phyloP scores from a whole-genome alignment of 108 stramenopile genomes.

The Discostella pseudostelligera region DNA sequence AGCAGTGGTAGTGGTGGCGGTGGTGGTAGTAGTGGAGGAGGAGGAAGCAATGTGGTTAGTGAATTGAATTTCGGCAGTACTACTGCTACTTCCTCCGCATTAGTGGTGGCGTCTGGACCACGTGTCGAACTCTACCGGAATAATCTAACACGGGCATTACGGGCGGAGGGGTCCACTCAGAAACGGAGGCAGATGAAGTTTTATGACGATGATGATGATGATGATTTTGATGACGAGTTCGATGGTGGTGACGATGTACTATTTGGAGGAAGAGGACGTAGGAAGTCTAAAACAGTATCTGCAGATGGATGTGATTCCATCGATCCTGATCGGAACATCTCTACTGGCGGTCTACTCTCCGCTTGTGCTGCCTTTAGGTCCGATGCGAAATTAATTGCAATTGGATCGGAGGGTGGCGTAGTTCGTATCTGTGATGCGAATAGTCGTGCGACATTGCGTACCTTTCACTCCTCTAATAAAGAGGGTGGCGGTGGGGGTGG shows the following conservation, averaged over 20 bases:
- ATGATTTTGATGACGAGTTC: slow-evolving; percentile 14
- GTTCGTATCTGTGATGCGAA: slow-evolving; percentile 72
- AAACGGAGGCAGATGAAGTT: background rate
- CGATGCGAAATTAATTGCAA: slow-evolving; percentile 75
- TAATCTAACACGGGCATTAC: slow-evolving; percentile 48
- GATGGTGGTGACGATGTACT: background rate
- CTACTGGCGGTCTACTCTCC: slow-evolving; percentile 69
- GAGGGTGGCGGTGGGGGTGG: background rate
- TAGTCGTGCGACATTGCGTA: slow-evolving; percentile 64
- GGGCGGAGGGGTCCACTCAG: slow-evolving; percentile 16
- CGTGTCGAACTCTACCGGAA: too few relatives aligned
- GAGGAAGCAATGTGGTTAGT: slow-evolving; percentile 2
- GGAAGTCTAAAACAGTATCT: slow-evolving; percentile 4
- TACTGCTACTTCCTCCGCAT: too few relatives aligned
- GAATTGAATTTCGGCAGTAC: too few relatives aligned
- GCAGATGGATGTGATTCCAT: slow-evolving; percentile 18
- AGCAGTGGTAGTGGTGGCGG: too few relatives aligned
- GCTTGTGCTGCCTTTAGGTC: slow-evolving; percentile 57
- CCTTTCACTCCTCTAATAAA: slow-evolving; percentile 38
- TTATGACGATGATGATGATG: background rate
- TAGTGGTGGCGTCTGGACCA: too few relatives aligned
- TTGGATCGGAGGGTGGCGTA: slow-evolving; percentile 68
- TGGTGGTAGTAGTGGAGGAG: too few relatives aligned
- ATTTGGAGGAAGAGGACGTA: background rate
- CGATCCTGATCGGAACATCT: slow-evolving; percentile 65